A percentile compares a stretch with the other conserved stretches of the same genome.
These are phyloP conservation scores for Colletotrichum navitas DNA, from an alignment of 2,329 filamentous ascomycete genomes.

Conservation along the genomic window DNA sequence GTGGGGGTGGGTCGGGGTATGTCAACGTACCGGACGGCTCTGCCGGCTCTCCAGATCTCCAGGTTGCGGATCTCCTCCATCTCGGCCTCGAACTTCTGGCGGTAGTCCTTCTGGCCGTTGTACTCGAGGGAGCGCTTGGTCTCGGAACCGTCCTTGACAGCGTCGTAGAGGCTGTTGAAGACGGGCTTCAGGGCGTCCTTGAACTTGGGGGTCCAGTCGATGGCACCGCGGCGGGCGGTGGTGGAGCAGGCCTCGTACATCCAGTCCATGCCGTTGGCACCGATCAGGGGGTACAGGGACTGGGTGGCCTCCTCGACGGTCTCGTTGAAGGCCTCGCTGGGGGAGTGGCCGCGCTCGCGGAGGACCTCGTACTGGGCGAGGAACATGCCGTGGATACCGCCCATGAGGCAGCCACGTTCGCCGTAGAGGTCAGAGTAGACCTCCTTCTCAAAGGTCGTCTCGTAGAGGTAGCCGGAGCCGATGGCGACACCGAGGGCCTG, in stretches of 20 bases:
- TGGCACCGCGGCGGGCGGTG: constrained; percentile 96
- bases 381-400: constrained; percentile 99
- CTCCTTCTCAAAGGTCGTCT: constrained; percentile 99
- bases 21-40: constrained; percentile 83
- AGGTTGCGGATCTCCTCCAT: constrained; percentile 98
- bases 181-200: constrained; percentile 99
- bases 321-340: constrained; percentile 99
- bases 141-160: constrained; percentile 91
- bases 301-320: constrained; percentile 99
- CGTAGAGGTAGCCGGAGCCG: constrained; percentile 98
- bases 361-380: constrained; percentile 99
- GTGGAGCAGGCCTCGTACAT: constrained; percentile 99
- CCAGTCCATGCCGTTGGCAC: constrained; percentile 99
- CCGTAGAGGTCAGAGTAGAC: constrained; percentile 99
- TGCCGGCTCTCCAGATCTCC: constrained; percentile 99
- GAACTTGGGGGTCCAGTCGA: constrained; percentile 98
- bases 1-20: constrained; percentile 38
- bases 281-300: constrained; percentile 97
- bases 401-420: constrained; percentile 99
- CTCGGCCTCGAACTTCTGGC: constrained; percentile 97
- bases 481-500: constrained; percentile 96
- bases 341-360: constrained; percentile 96
- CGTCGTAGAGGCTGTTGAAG: constrained; percentile 97
- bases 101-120: constrained; percentile 96
- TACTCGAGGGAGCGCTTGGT: constrained; percentile 97